Percentiles rank a stretch among this genome's conserved stretches.
These are phyloP conservation scores for Coleophoma eucalyptorum DNA, from an alignment of 2,329 filamentous ascomycete genomes.

Conservation along the genomic window DNA sequence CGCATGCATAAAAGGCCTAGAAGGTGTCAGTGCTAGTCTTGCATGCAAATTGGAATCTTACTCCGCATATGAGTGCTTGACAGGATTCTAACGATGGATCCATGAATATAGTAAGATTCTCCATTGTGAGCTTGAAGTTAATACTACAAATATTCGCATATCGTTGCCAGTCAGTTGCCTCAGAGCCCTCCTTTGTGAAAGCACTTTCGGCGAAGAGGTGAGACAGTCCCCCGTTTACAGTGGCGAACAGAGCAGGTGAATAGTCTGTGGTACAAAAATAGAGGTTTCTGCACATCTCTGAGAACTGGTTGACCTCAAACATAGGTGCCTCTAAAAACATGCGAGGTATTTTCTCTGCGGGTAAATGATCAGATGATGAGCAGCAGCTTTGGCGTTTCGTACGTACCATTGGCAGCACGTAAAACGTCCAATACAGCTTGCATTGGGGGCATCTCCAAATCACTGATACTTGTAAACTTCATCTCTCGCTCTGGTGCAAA, in stretches of 20 bases:
- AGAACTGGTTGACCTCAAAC: background rate
- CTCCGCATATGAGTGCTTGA: background rate
- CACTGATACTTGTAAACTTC: background rate
- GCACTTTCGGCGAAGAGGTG: conserved; percentile 5
- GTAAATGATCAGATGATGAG: too few species aligned
- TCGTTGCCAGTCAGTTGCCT: background rate
- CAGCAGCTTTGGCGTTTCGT: background rate
- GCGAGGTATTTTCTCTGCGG: background rate
- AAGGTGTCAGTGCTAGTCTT: too few species aligned
- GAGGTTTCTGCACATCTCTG: background rate
- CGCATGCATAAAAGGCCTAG: background rate
- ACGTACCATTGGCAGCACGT: conserved; percentile 6
- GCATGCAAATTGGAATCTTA: background rate
- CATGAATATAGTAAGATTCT: background rate
- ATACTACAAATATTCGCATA: background rate
- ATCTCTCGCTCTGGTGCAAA: background rate
- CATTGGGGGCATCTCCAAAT: conserved; percentile 9
- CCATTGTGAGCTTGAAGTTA: background rate
- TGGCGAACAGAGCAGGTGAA: conserved; percentile 4
- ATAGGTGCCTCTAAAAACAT: background rate
- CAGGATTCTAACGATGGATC: background rate
- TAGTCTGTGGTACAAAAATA: background rate
- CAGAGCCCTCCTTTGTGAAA: background rate
- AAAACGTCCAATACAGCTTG: conserved; percentile 9
- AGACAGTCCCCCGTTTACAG: conserved; percentile 11